A percentile compares a stretch with the other conserved stretches of the same genome.
phyloP scores from a whole-genome alignment of 1,139 yeast genomes.

The Yamadazyma conglobata region DNA sequence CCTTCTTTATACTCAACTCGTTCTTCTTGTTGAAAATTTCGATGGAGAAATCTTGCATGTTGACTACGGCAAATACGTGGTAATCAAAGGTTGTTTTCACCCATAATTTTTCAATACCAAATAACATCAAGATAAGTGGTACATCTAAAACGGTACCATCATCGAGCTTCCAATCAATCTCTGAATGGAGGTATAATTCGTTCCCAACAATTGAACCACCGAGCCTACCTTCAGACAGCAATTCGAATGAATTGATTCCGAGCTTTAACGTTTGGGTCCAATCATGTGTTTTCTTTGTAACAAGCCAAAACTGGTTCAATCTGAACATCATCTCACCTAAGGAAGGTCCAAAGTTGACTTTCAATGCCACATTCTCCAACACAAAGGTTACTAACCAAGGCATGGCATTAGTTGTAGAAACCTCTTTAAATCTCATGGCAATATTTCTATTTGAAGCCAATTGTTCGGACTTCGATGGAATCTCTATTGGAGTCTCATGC shows the following conservation, averaged over 20 bases:
- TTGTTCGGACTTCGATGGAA: neutral
- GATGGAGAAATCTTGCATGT: slow-evolving; percentile 46
- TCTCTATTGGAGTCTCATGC: neutral
- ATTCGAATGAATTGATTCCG: slow-evolving; percentile 52
- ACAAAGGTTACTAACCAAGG: slow-evolving; percentile 74
- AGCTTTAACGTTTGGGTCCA: slow-evolving; percentile 71
- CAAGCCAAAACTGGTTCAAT: slow-evolving; percentile 63
- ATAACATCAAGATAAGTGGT: slow-evolving; percentile 66
- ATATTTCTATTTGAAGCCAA: slow-evolving; percentile 36
- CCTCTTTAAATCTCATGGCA: slow-evolving; percentile 54
- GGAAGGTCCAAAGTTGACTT: slow-evolving; percentile 79
- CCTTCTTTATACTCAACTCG: slow-evolving; percentile 44
- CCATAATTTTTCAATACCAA: slow-evolving; percentile 54
- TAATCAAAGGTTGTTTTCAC: slow-evolving; percentile 73
- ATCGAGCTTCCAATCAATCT: slow-evolving; percentile 64
- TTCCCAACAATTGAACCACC: slow-evolving; percentile 62
- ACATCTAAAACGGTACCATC: slow-evolving; percentile 43
- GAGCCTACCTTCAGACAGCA: slow-evolving; percentile 70
- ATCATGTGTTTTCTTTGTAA: slow-evolving; percentile 61
- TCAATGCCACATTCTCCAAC: slow-evolving; percentile 49
- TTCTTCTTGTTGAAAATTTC: slow-evolving; percentile 70
- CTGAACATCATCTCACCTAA: slow-evolving; percentile 61
- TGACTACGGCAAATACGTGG: slow-evolving; percentile 72
- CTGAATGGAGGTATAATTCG: slow-evolving; percentile 56
- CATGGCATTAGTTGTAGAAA: slow-evolving; percentile 59